These are phyloP conservation scores for Adansonia gregorii DNA, from an alignment of 441 rosid species.

Conservation along the genomic window DNA sequence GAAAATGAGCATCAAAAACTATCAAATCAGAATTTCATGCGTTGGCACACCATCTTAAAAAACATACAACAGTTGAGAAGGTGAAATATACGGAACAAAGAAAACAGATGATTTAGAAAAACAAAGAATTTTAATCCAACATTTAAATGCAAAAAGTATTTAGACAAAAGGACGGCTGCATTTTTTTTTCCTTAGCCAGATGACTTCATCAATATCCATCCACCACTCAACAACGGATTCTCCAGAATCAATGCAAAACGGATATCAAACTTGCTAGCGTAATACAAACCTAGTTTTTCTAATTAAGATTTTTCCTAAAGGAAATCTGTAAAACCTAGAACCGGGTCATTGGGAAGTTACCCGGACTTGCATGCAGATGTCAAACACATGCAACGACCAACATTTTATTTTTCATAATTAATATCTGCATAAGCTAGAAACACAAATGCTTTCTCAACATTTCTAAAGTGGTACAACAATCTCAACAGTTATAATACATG, in stretches of 20 bases:
- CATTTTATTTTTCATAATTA: background rate
- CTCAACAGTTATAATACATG: background rate
- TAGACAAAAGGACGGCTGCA: background rate
- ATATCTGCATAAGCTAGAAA: background rate
- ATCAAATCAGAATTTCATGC: conserved; percentile 20
- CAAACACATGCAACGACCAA: background rate
- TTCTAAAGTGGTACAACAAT: background rate
- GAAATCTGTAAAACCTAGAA: background rate
- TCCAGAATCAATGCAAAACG: background rate
- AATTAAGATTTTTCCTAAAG: background rate
- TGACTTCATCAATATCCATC: background rate
- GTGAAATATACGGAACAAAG: background rate
- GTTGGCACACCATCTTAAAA: background rate
- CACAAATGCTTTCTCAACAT: background rate
- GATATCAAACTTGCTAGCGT: background rate
- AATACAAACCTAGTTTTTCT: background rate
- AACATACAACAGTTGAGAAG: background rate
- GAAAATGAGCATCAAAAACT: conserved; percentile 34
- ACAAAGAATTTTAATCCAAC: background rate
- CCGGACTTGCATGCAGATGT: background rate
- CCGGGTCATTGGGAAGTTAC: background rate
- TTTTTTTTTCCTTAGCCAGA: background rate
- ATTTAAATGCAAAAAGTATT: background rate
- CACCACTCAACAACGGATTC: background rate
- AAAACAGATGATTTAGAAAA: background rate